Percentiles rank a stretch among this genome's conserved stretches.
phyloP scores from a whole-genome alignment of 495 filamentous ascomycete genomes.

The Penicillium manginii region DNA sequence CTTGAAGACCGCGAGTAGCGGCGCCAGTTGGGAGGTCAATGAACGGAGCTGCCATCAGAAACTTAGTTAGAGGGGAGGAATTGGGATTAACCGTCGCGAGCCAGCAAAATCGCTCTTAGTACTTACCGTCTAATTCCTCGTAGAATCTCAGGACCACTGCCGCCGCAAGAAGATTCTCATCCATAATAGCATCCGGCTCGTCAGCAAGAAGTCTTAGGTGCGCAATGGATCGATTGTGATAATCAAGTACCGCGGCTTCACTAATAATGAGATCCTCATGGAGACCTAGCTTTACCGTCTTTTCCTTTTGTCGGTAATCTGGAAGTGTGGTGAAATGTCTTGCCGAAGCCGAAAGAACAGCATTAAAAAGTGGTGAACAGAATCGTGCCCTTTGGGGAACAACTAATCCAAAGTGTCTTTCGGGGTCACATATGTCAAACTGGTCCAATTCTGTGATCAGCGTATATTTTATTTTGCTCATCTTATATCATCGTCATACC shows the following conservation, averaged over 20 bases:
- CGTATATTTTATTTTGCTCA: background rate
- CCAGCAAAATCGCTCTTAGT: no score
- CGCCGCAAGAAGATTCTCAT: constrained; percentile 27
- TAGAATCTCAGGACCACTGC: constrained; percentile 26
- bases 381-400: constrained; percentile 24
- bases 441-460: background rate
- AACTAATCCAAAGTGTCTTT: constrained; percentile 23
- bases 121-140: constrained; percentile 26
- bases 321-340: constrained; percentile 26
- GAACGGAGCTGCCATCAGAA: constrained; percentile 17
- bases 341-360: constrained; percentile 23
- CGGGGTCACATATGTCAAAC: constrained; percentile 28
- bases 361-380: constrained; percentile 25
- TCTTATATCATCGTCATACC: constrained; percentile 4
- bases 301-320: constrained; percentile 11
- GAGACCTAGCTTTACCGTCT: constrained; percentile 8
- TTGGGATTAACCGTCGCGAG: no score
- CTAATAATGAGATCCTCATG: constrained; percentile 14
- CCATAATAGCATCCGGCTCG: constrained; percentile 30
- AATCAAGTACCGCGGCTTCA: constrained; percentile 26
- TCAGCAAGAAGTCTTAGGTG: constrained; percentile 26
- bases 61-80: background rate
- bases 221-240: constrained; percentile 26
- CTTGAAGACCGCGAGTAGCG: constrained; percentile 25
- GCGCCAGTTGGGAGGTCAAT: constrained; percentile 21